A percentile compares a stretch with the other conserved stretches of the same genome.
These are phyloP conservation scores for Pleurotus platypus DNA, from an alignment of 768 basidiomycete species.

Conservation along the genomic window DNA sequence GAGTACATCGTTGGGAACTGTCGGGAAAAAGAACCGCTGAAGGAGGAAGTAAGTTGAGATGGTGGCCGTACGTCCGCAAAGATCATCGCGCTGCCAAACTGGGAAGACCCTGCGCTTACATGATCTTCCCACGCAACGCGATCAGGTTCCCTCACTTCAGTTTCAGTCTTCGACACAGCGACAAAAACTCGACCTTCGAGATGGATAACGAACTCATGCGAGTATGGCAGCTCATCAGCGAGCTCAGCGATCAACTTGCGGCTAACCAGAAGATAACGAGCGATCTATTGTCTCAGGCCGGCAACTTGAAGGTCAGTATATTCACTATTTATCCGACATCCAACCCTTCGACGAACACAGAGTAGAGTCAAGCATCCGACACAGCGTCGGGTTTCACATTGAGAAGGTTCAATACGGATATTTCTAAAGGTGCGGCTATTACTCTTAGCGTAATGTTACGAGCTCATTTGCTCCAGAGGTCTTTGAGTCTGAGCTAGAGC, in stretches of 20 bases:
- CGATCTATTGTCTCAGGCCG: slow-evolving; percentile 65
- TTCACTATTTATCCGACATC: slow-evolving; percentile 10
- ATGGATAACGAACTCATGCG: slow-evolving; percentile 73
- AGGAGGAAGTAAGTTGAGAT: neutral
- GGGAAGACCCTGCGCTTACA: neutral
- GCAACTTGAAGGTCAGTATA: slow-evolving; percentile 64
- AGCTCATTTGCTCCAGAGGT: slow-evolving; percentile 60
- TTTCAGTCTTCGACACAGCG: too few relatives aligned
- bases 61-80: neutral
- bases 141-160: too few relatives aligned
- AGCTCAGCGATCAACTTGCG: slow-evolving; percentile 79
- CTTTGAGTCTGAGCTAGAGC: slow-evolving; percentile 91
- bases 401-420: slow-evolving; percentile 82
- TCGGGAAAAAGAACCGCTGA: neutral
- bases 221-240: slow-evolving; percentile 76
- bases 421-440: slow-evolving; percentile 62
- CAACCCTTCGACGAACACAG: slow-evolving; percentile 8
- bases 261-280: slow-evolving; percentile 76
- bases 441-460: slow-evolving; percentile 11
- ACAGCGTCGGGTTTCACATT: slow-evolving; percentile 72
- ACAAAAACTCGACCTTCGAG: slow-evolving; percentile 8
- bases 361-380: slow-evolving; percentile 72
- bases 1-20: neutral
- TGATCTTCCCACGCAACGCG: neutral
- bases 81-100: neutral